Evolutionary conservation across 257 asterid genomes (phyloP).

Genomic region (Phtheirospermum japonicum): DNA sequence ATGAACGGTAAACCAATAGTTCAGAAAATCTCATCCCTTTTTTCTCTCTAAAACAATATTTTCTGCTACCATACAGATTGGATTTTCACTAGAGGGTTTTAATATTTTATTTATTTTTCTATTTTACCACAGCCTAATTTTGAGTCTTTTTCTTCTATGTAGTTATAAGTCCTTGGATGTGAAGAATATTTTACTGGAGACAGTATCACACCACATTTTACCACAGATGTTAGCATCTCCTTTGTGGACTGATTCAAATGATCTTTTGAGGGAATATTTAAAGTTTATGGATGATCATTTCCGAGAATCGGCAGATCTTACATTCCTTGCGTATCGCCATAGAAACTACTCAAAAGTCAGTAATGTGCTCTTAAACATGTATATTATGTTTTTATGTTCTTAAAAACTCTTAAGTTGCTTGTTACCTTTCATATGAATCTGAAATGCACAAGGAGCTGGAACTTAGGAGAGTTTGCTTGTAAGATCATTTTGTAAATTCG

Average conservation of each 20-base stretch:
- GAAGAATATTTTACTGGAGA: slow-evolving; percentile 93
- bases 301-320: slow-evolving; percentile 94
- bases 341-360: slow-evolving; percentile 89
- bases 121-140: slow-evolving; percentile 23
- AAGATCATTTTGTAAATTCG: not conserved
- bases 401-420: not conserved
- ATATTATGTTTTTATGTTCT: not conserved
- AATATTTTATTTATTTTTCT: not conserved
- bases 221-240: slow-evolving; percentile 94
- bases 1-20: slow-evolving; percentile 58
- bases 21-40: slow-evolving; percentile 14
- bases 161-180: slow-evolving; percentile 95
- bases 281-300: slow-evolving; percentile 93
- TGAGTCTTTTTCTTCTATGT: slow-evolving; percentile 32
- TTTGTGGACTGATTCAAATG: slow-evolving; percentile 68
- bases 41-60: not conserved
- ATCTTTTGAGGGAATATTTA: slow-evolving; percentile 63
- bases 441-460: not conserved
- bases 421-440: not conserved
- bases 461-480: not conserved
- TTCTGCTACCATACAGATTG: slow-evolving; percentile 19
- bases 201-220: slow-evolving; percentile 80
- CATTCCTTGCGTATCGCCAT: slow-evolving; percentile 94
- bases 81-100: not conserved
- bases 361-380: not conserved